Evolutionary conservation across 2,329 filamentous ascomycete genomes (phyloP).

Genomic region (Curvularia spicifera): DNA sequence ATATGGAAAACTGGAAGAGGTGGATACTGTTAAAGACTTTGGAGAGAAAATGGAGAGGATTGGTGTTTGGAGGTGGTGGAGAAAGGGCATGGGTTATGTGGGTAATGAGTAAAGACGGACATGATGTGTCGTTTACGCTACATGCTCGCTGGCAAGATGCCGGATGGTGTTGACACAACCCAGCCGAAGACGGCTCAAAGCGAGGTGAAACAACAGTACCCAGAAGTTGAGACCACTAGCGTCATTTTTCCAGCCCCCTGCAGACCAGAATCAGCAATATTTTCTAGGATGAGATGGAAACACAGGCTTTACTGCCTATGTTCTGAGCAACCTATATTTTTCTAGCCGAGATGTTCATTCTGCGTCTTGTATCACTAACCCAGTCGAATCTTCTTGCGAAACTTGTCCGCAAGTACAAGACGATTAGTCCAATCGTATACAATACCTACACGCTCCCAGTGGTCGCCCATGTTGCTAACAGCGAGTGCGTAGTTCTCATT

Average conservation of each 20-base stretch:
- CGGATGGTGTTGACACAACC: not conserved
- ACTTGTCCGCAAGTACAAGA: not conserved
- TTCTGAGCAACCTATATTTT: not conserved
- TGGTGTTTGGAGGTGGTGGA: slow-evolving; percentile 70
- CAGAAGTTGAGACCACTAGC: not conserved
- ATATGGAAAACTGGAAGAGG: slow-evolving; percentile 59
- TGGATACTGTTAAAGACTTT: slow-evolving; percentile 69
- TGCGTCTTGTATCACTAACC: not conserved
- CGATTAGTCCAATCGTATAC: not conserved
- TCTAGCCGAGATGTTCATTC: not conserved
- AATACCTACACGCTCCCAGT: slow-evolving; percentile 2
- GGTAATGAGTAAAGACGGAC: slow-evolving; percentile 21
- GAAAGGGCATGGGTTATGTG: slow-evolving; percentile 67
- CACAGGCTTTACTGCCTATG: not conserved
- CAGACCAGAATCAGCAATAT: not conserved
- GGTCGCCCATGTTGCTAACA: not conserved
- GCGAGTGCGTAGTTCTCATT: not conserved
- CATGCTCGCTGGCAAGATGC: not conserved
- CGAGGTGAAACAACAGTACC: not conserved
- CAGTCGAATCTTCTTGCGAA: slow-evolving; percentile 5
- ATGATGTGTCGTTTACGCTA: not conserved
- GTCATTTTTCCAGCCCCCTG: not conserved
- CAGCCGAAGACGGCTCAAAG: not conserved
- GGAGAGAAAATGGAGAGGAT: slow-evolving; percentile 65
- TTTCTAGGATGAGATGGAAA: not conserved